A percentile compares a stretch with the other conserved stretches of the same genome.
phyloP scores from a whole-genome alignment of 73 alveolate genomes.

The Paraurostyla sp. region DNA sequence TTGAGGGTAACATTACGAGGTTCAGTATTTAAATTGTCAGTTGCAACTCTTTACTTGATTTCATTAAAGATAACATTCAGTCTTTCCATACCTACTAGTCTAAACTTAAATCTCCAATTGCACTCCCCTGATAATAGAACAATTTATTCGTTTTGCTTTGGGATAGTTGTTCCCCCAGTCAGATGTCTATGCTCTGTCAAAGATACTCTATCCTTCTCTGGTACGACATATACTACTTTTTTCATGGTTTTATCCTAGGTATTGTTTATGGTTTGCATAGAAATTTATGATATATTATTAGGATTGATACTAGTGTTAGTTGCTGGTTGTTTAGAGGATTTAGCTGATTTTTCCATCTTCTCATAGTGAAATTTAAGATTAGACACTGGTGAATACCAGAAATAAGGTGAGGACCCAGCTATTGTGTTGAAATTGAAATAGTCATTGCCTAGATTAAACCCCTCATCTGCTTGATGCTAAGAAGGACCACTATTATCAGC shows the following conservation, averaged over 20 bases:
- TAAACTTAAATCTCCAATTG: slow-evolving; percentile 67
- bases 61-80: slow-evolving; percentile 65
- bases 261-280: not conserved
- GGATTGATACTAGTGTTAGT: not conserved
- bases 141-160: slow-evolving; percentile 37
- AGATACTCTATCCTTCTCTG: slow-evolving; percentile 51
- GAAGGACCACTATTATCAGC: not conserved
- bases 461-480: not conserved
- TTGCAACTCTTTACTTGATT: slow-evolving; percentile 60
- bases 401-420: slow-evolving; percentile 66
- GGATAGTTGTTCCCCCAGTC: slow-evolving; percentile 57
- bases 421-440: slow-evolving; percentile 29
- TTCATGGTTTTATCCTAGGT: slow-evolving; percentile 7
- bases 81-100: slow-evolving; percentile 70
- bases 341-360: not conserved
- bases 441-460: not conserved
- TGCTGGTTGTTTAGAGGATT: too few relatives aligned
- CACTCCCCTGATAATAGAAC: slow-evolving; percentile 65
- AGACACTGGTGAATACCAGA: slow-evolving; percentile 75
- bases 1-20: slow-evolving; percentile 75
- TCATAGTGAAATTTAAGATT: slow-evolving; percentile 28
- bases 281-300: not conserved
- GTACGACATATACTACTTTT: slow-evolving; percentile 44
- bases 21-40: slow-evolving; percentile 66
- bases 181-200: slow-evolving; percentile 46